Conservation (phyloP, 352 stramenopile genomes). For the Sclerospora graminicola region DNA sequence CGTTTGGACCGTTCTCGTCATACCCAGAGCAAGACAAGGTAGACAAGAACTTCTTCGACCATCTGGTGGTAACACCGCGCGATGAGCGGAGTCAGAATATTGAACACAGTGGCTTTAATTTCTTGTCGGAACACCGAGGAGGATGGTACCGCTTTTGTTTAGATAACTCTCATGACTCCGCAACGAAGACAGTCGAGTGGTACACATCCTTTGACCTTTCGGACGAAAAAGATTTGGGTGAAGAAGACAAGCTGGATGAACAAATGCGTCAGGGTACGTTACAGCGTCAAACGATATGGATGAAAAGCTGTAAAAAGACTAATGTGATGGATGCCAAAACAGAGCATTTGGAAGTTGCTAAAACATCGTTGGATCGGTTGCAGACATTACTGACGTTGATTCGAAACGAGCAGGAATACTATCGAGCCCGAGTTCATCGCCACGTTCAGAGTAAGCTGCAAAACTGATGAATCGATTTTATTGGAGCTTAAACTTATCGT, state of each 20-base stretch:
- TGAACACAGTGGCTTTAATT: slow-evolving; percentile 83
- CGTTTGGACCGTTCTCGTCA: slow-evolving; percentile 51
- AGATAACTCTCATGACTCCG: slow-evolving; percentile 62
- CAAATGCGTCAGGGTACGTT: slow-evolving; percentile 52
- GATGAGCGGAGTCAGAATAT: slow-evolving; percentile 62
- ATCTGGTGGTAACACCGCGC: slow-evolving; percentile 50
- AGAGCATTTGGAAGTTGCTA: slow-evolving; percentile 67
- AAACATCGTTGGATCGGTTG: slow-evolving; percentile 48
- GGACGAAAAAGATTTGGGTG: slow-evolving; percentile 58
- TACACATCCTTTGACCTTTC: slow-evolving; percentile 75
- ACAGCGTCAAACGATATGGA: background rate
- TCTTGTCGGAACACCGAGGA: slow-evolving; percentile 72
- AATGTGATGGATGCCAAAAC: background rate
- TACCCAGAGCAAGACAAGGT: slow-evolving; percentile 37
- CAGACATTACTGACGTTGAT: slow-evolving; percentile 58
- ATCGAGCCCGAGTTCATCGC: slow-evolving; percentile 50
- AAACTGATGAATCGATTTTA: background rate
- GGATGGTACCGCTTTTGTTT: slow-evolving; percentile 84
- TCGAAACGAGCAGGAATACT: slow-evolving; percentile 73
- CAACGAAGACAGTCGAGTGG: slow-evolving; percentile 66
- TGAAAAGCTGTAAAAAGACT: background rate
- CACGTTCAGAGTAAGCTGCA: slow-evolving; percentile 57
- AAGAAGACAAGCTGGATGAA: slow-evolving; percentile 64
- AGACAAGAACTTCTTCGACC: slow-evolving; percentile 68
- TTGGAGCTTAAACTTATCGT: slow-evolving; percentile 2